phyloP scores from a whole-genome alignment of 208 protist species.

The Trypanosoma congolense region DNA sequence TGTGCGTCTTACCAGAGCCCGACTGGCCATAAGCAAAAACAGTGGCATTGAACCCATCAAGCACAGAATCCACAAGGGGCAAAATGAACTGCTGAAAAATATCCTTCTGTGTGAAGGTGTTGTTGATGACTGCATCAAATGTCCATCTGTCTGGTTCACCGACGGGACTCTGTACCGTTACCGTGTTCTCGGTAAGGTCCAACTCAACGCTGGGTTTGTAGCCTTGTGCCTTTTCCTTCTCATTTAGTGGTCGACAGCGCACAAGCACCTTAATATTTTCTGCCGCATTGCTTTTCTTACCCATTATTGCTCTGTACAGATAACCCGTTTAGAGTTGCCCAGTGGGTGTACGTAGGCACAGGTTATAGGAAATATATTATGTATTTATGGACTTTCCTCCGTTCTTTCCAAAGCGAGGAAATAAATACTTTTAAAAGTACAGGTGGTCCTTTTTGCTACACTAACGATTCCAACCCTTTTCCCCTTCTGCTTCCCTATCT shows the following conservation, averaged over 20 bases:
- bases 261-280: slow-evolving; percentile 90
- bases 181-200: slow-evolving; percentile 65
- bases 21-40: slow-evolving; percentile 95
- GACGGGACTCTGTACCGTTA: slow-evolving; percentile 51
- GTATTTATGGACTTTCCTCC: no score
- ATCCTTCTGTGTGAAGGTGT: slow-evolving; percentile 82
- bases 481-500: no score
- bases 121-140: slow-evolving; percentile 89
- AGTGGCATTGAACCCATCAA: slow-evolving; percentile 90
- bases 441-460: no score
- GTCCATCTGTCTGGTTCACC: slow-evolving; percentile 78
- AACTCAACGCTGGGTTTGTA: slow-evolving; percentile 78
- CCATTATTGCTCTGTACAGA: slow-evolving; percentile 28
- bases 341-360: no score
- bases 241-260: slow-evolving; percentile 76
- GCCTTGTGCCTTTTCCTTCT: slow-evolving; percentile 68
- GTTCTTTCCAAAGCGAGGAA: no score
- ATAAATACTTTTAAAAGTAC: no score
- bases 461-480: no score
- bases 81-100: slow-evolving; percentile 86
- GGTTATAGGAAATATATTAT: no score
- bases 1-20: slow-evolving; percentile 93
- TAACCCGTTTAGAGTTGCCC: no score
- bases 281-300: slow-evolving; percentile 59
- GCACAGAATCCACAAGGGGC: slow-evolving; percentile 80